These are phyloP conservation scores for Oryza glaberrima DNA, from an alignment of 176 grass and related monocot species.

Conservation along the genomic window DNA sequence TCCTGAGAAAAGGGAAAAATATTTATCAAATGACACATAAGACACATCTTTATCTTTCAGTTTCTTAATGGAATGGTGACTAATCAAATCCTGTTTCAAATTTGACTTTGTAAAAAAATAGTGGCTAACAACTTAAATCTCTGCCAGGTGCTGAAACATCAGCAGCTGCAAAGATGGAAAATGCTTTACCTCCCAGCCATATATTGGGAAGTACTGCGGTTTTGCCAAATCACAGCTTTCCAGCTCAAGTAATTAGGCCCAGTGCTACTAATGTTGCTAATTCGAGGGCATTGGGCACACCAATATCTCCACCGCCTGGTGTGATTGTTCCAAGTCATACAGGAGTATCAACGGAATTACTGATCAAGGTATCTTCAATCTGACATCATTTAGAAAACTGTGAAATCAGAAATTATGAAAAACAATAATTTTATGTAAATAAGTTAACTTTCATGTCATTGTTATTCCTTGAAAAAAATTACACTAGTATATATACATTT, in stretches of 20 bases:
- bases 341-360: constrained; percentile 57
- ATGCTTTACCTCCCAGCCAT: constrained; percentile 45
- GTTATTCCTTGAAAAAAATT: background rate
- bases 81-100: constrained; percentile 25
- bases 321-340: constrained; percentile 42
- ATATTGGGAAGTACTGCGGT: constrained; percentile 43
- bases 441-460: background rate
- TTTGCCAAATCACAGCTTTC: constrained; percentile 48
- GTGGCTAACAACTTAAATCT: constrained; percentile 40
- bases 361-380: constrained; percentile 60
- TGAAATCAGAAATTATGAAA: background rate
- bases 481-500: background rate
- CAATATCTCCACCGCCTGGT: constrained; percentile 35
- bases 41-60: background rate
- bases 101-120: constrained; percentile 35
- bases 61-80: background rate
- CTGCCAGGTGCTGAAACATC: constrained; percentile 52
- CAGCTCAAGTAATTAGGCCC: constrained; percentile 59
- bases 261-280: constrained; percentile 48
- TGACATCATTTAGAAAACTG: constrained; percentile 1
- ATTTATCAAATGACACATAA: constrained; percentile 1
- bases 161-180: constrained; percentile 50
- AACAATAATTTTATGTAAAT: background rate
- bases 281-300: constrained; percentile 45
- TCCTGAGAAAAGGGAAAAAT: no score